These are phyloP conservation scores for Penicillium sp. DNA, from an alignment of 2,329 filamentous ascomycete genomes.

Conservation along the genomic window DNA sequence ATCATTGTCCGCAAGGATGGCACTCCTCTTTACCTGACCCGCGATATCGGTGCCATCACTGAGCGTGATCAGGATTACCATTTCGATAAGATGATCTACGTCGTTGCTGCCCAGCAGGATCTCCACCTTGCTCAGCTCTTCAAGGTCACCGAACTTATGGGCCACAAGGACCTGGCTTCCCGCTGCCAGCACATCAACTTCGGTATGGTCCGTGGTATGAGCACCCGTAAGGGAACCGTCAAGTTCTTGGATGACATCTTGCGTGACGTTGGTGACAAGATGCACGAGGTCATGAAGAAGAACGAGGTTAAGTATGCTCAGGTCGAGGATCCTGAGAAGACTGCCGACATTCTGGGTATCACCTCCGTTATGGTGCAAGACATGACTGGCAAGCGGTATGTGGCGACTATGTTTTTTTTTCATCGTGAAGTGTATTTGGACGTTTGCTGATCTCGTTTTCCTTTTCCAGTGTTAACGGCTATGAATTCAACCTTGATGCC, in stretches of 20 bases:
- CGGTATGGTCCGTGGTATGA: slow-evolving; percentile 64
- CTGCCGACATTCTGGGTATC: slow-evolving; percentile 86
- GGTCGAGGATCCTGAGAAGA: slow-evolving; percentile 74
- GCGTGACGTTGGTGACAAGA: slow-evolving; percentile 79
- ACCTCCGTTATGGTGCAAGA: slow-evolving; percentile 97
- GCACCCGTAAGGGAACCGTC: slow-evolving; percentile 65
- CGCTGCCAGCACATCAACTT: slow-evolving; percentile 63
- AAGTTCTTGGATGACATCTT: slow-evolving; percentile 72
- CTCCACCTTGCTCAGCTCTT: slow-evolving; percentile 62
- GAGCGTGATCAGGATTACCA: slow-evolving; percentile 60
- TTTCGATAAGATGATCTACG: slow-evolving; percentile 67
- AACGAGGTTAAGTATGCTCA: slow-evolving; percentile 89
- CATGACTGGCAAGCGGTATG: slow-evolving; percentile 87
- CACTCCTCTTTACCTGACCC: slow-evolving; percentile 64
- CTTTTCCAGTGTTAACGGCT: slow-evolving; percentile 55
- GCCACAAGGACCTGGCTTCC: slow-evolving; percentile 56
- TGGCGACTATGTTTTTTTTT: neutral
- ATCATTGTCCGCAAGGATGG: slow-evolving; percentile 65
- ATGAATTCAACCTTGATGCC: slow-evolving; percentile 62
- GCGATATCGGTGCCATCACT: slow-evolving; percentile 64
- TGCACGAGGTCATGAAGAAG: slow-evolving; percentile 95
- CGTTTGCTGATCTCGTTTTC: slow-evolving; percentile 41
- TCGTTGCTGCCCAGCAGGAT: slow-evolving; percentile 62
- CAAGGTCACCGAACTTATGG: slow-evolving; percentile 62
- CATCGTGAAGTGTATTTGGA: slow-evolving; percentile 28